Conservation (phyloP, 2,329 filamentous ascomycete species). For the Dactylellina parvicollis region DNA sequence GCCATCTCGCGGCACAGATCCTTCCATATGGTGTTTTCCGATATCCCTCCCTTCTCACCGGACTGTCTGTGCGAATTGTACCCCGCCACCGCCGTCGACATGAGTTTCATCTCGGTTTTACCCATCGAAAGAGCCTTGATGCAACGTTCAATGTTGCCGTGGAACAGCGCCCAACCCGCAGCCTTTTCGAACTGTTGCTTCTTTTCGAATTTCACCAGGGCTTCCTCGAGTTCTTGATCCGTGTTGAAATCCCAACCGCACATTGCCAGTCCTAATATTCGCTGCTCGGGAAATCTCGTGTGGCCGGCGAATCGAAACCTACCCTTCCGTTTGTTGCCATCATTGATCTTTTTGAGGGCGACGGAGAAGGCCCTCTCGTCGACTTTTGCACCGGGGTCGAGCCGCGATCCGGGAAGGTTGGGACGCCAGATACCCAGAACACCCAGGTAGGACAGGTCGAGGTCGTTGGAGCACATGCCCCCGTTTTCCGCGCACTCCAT, state of each 20-base stretch:
- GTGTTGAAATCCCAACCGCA: slow-evolving; percentile 74
- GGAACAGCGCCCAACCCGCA: slow-evolving; percentile 78
- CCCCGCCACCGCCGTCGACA: slow-evolving; percentile 58
- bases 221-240: slow-evolving; percentile 63
- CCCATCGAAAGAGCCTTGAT: slow-evolving; percentile 56
- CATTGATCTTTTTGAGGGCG: slow-evolving; percentile 64
- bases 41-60: slow-evolving; percentile 37
- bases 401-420: slow-evolving; percentile 47
- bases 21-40: slow-evolving; percentile 65
- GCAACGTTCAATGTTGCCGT: slow-evolving; percentile 66
- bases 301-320: slow-evolving; percentile 72
- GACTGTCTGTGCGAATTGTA: slow-evolving; percentile 56
- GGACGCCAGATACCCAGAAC: slow-evolving; percentile 74
- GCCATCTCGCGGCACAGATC: slow-evolving; percentile 68
- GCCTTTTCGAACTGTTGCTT: slow-evolving; percentile 74
- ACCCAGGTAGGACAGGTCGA: slow-evolving; percentile 81
- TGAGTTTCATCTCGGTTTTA: slow-evolving; percentile 58
- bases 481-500: slow-evolving; percentile 72
- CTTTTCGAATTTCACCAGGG: slow-evolving; percentile 64
- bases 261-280: slow-evolving; percentile 78
- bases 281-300: slow-evolving; percentile 74
- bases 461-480: slow-evolving; percentile 74
- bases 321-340: slow-evolving; percentile 71
- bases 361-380: slow-evolving; percentile 58
- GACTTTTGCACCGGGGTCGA: slow-evolving; percentile 55